Evolutionary conservation across 805 yeast species (phyloP).

Genomic region (Metschnikowia corniflorae): DNA sequence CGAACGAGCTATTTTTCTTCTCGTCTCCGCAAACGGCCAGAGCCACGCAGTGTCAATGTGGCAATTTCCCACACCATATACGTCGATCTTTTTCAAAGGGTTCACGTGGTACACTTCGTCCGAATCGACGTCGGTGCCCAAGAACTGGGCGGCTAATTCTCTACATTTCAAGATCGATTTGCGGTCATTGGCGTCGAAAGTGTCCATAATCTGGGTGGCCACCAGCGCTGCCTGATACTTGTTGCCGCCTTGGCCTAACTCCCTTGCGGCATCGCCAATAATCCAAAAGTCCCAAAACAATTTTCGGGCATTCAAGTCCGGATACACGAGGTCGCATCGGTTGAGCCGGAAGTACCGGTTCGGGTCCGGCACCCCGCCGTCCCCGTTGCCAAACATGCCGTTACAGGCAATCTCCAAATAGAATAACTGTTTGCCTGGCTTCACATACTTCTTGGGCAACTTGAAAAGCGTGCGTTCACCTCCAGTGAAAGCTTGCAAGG

Average conservation of each 20-base stretch:
- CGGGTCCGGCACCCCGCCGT: conserved; percentile 66
- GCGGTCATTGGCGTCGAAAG: conserved; percentile 70
- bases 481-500: conserved; percentile 80
- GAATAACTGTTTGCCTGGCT: conserved; percentile 55
- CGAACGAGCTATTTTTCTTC: conserved; percentile 86
- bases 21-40: conserved; percentile 98
- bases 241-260: conserved; percentile 64
- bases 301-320: conserved; percentile 76
- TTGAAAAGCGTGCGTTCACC: conserved; percentile 77
- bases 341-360: conserved; percentile 66
- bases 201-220: conserved; percentile 79
- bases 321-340: conserved; percentile 75
- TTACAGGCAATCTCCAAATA: conserved; percentile 90
- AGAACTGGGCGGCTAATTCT: conserved; percentile 53
- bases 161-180: conserved; percentile 60
- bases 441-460: conserved; percentile 46
- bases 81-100: conserved; percentile 49
- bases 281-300: conserved; percentile 81
- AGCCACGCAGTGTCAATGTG: conserved; percentile 98
- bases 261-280: conserved; percentile 88
- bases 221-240: conserved; percentile 76
- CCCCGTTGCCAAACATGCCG: conserved; percentile 82
- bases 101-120: conserved; percentile 46
- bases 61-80: conserved; percentile 88
- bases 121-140: conserved; percentile 66